phyloP scores from a whole-genome alignment of 169 alveolate genomes.

The Besnoitia besnoiti region DNA sequence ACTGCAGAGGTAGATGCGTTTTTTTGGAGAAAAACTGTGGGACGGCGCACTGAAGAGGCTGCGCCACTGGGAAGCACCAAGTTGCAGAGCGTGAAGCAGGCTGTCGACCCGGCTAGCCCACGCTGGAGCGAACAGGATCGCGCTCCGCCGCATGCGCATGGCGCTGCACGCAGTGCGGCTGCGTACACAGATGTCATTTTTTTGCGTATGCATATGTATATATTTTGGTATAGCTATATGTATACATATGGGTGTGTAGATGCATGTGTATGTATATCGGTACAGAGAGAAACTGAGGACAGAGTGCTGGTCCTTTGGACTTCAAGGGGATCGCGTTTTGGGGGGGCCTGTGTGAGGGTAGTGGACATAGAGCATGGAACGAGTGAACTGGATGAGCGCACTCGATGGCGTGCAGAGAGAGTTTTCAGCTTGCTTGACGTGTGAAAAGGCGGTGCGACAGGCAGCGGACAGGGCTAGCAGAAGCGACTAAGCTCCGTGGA shows the following conservation, averaged over 20 bases:
- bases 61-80: no score
- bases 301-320: not conserved
- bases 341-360: not conserved
- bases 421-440: not conserved
- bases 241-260: not conserved
- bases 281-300: not conserved
- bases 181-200: not conserved
- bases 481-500: no score
- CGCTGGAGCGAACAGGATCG: no score
- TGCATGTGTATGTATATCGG: not conserved
- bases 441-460: no score
- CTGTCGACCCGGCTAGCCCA: no score
- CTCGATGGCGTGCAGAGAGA: not conserved
- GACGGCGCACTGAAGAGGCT: no score
- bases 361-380: not conserved
- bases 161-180: no score
- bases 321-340: not conserved
- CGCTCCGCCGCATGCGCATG: no score
- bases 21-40: no score
- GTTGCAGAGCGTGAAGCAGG: no score
- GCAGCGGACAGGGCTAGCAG: no score
- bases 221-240: not conserved
- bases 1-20: no score
- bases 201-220: not conserved
- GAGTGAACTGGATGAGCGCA: not conserved